Evolutionary conservation across 1,139 yeast genomes (phyloP).

Genomic region (Maudiozyma humilis): DNA sequence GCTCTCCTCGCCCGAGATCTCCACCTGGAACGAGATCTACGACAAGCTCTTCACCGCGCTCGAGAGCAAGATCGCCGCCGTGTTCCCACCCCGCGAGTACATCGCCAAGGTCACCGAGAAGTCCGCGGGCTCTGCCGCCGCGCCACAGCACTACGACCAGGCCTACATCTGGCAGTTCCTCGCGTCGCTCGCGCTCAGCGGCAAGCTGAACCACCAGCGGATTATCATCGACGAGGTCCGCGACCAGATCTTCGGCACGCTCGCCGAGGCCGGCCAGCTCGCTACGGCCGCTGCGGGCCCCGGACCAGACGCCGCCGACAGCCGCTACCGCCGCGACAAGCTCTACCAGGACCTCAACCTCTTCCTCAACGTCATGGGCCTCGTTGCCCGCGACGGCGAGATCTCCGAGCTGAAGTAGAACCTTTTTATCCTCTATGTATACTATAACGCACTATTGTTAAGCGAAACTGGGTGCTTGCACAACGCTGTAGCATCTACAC

Average conservation of each 20-base stretch:
- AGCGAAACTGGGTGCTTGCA: too few relatives aligned
- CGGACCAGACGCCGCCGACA: conserved; percentile 35
- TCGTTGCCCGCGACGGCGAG: conserved; percentile 65
- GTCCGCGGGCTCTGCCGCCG: not conserved
- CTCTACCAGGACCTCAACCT: conserved; percentile 76
- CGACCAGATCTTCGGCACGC: conserved; percentile 85
- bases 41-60: conserved; percentile 72
- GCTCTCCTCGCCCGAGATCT: conserved; percentile 38
- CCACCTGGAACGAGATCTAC: conserved; percentile 75
- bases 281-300: conserved; percentile 20
- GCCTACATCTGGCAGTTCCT: conserved; percentile 95
- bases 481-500: too few relatives aligned
- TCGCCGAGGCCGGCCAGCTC: conserved; percentile 70
- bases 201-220: conserved; percentile 88
- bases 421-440: conserved; percentile 4
- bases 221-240: conserved; percentile 91
- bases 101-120: conserved; percentile 18
- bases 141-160: conserved; percentile 46
- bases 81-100: conserved; percentile 66
- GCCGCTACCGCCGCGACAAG: conserved; percentile 47
- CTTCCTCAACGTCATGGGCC: conserved; percentile 93
- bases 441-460: not conserved
- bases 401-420: conserved; percentile 35
- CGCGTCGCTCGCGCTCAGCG: conserved; percentile 89
- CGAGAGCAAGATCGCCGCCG: conserved; percentile 67